phyloP scores from a whole-genome alignment of 2,329 filamentous ascomycete species.

The Apiospora sp. region DNA sequence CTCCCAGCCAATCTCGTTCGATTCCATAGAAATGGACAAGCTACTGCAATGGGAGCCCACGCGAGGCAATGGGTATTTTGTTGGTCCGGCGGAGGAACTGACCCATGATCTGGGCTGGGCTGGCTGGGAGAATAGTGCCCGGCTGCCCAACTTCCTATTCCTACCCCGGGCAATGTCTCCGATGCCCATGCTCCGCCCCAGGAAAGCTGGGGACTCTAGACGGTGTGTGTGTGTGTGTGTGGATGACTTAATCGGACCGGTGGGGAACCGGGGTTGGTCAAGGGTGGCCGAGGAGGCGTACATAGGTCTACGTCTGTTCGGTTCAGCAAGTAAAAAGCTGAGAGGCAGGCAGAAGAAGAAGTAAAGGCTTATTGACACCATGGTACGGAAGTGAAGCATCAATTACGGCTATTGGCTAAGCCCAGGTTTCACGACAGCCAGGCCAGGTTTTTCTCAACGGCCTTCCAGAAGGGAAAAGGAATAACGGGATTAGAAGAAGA shows the following conservation, averaged over 20 bases:
- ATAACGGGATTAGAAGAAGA: neutral
- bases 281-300: neutral
- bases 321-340: neutral
- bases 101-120: slow-evolving; percentile 9
- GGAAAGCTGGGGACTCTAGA: slow-evolving; percentile 15
- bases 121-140: neutral
- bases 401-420: neutral
- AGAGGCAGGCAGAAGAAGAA: neutral
- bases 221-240: slow-evolving; percentile 5
- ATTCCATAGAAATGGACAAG: neutral
- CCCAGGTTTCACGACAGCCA: neutral
- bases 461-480: neutral
- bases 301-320: neutral
- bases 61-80: neutral
- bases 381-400: neutral
- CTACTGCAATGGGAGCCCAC: neutral
- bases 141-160: slow-evolving; percentile 9
- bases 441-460: neutral
- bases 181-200: slow-evolving; percentile 16
- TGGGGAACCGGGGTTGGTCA: slow-evolving; percentile 1
- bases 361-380: neutral
- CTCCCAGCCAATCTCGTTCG: neutral
- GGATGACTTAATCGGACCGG: slow-evolving; percentile 12
- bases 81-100: slow-evolving; percentile 1
- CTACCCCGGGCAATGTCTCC: slow-evolving; percentile 16